Conservation (phyloP, 306 rosid genomes). For the Oxytropis ochrocephala region DNA sequence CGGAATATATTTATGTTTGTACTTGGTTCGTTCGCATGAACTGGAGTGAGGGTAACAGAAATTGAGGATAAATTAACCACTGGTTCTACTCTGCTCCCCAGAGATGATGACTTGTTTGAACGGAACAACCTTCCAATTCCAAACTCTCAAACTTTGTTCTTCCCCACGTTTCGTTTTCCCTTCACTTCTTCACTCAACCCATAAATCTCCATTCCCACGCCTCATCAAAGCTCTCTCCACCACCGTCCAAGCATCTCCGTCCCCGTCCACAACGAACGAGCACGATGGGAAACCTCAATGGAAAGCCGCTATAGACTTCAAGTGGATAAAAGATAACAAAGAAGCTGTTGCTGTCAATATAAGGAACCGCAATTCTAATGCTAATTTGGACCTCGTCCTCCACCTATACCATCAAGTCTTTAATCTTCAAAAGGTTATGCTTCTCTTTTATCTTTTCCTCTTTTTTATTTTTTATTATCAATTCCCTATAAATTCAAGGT, state of each 20-base stretch:
- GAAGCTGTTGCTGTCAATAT: slow-evolving; percentile 68
- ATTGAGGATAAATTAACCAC: slow-evolving; percentile 10
- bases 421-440: slow-evolving; percentile 76
- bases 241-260: slow-evolving; percentile 33
- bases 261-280: slow-evolving; percentile 17
- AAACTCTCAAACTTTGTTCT: slow-evolving; percentile 42
- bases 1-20: too few species aligned
- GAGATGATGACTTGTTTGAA: slow-evolving; percentile 25
- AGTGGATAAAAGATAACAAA: slow-evolving; percentile 91
- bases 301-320: slow-evolving; percentile 89
- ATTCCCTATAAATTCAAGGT: neutral
- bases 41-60: too few species aligned
- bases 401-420: slow-evolving; percentile 62
- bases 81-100: too few species aligned
- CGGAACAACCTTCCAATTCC: slow-evolving; percentile 37
- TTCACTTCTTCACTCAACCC: slow-evolving; percentile 17
- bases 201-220: slow-evolving; percentile 24
- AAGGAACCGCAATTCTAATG: slow-evolving; percentile 62
- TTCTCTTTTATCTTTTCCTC: neutral
- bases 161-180: slow-evolving; percentile 29
- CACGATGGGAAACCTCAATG: slow-evolving; percentile 58
- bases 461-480: neutral
- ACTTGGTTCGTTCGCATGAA: too few species aligned
- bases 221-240: slow-evolving; percentile 45
- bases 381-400: slow-evolving; percentile 75